These are phyloP conservation scores for Truncatella angustata DNA, from an alignment of 2,329 filamentous ascomycete genomes.

Conservation along the genomic window DNA sequence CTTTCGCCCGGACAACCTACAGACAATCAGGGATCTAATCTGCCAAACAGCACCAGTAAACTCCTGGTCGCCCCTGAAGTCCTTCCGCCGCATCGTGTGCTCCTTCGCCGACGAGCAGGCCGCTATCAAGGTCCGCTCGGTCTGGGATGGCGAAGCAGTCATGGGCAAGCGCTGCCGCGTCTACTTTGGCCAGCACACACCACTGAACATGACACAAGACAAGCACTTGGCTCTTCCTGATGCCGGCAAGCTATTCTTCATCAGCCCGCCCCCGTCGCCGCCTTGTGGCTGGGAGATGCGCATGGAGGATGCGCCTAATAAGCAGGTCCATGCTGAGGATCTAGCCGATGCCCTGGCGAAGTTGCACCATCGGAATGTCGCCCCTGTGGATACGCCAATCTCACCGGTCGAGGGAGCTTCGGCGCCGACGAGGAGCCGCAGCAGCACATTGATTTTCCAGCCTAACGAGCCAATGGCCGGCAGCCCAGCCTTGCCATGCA, in stretches of 20 bases:
- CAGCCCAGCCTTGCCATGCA: constrained; percentile 59
- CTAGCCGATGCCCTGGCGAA: constrained; percentile 64
- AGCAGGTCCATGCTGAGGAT: constrained; percentile 67
- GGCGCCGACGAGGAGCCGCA: constrained; percentile 51
- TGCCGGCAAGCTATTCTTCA: constrained; percentile 71
- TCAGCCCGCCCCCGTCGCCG: constrained; percentile 66
- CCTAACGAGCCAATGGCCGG: constrained; percentile 51
- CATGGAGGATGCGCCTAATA: constrained; percentile 68
- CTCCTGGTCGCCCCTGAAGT: constrained; percentile 77
- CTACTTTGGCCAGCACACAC: constrained; percentile 65
- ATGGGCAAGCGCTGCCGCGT: constrained; percentile 68
- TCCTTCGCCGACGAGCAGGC: constrained; percentile 71
- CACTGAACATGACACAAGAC: constrained; percentile 48
- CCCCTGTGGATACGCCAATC: constrained; percentile 26
- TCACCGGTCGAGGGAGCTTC: constrained; percentile 37
- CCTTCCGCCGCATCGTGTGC: constrained; percentile 77
- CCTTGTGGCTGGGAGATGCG: constrained; percentile 71
- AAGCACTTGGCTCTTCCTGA: constrained; percentile 65
- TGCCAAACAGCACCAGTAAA: constrained; percentile 68
- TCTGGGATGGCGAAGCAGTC: constrained; percentile 72
- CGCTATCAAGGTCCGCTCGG: constrained; percentile 67
- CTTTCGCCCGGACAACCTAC: constrained; percentile 72
- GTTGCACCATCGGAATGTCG: constrained; percentile 46
- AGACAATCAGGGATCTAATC: constrained; percentile 71
- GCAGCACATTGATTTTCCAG: constrained; percentile 65